Conservation (phyloP, 768 basidiomycete species). For the Crepidotus variabilis region DNA sequence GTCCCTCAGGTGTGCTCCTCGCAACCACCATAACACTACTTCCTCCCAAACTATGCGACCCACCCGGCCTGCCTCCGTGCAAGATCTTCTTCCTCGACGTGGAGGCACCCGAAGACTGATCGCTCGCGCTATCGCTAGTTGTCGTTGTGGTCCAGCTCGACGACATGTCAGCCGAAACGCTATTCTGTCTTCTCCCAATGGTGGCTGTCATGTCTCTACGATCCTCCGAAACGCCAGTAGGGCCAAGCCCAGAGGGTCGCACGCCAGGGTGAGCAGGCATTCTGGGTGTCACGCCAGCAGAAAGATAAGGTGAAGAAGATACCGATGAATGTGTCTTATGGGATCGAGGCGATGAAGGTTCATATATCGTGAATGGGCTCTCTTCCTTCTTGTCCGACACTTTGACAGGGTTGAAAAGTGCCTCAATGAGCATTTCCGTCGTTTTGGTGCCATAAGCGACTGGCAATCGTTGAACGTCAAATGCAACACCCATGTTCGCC, state of each 20-base stretch:
- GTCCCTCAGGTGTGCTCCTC: slow-evolving; percentile 13
- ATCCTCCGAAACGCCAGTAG: not conserved
- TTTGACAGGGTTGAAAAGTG: slow-evolving; percentile 70
- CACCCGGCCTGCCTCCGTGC: slow-evolving; percentile 6
- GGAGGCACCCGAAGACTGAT: slow-evolving; percentile 9
- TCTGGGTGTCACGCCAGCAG: not conserved
- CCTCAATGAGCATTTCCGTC: slow-evolving; percentile 74
- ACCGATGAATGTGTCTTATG: not conserved
- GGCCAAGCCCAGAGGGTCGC: slow-evolving; percentile 2
- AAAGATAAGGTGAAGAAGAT: not conserved
- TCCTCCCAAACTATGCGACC: slow-evolving; percentile 2
- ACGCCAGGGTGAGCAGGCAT: not conserved
- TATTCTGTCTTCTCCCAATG: slow-evolving; percentile 9
- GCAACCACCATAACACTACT: not conserved
- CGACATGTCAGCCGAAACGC: slow-evolving; percentile 2
- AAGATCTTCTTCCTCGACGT: slow-evolving; percentile 7
- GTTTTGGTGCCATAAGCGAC: slow-evolving; percentile 54
- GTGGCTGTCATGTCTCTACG: not conserved
- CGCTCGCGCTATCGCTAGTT: slow-evolving; percentile 20
- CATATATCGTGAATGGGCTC: slow-evolving; percentile 40
- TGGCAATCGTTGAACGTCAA: slow-evolving; percentile 43
- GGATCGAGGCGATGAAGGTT: slow-evolving; percentile 16
- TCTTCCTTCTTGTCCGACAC: slow-evolving; percentile 35
- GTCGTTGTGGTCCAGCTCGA: slow-evolving; percentile 12
- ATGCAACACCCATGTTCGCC: slow-evolving; percentile 16